These are phyloP conservation scores for Calonectria fujianensis DNA, from an alignment of 2,329 filamentous ascomycete species.

Conservation along the genomic window DNA sequence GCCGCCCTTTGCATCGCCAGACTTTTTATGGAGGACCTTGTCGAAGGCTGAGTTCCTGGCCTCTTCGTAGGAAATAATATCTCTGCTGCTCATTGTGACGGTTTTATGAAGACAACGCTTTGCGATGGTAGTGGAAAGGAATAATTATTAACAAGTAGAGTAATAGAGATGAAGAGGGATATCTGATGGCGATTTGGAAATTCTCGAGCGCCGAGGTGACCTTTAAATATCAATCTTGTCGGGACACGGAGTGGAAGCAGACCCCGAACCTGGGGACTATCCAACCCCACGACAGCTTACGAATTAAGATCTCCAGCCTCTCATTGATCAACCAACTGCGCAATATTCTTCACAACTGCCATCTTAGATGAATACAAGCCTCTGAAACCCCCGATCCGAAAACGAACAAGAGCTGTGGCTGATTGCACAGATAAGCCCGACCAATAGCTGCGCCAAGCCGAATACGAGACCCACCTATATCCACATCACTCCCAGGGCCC, in stretches of 20 bases:
- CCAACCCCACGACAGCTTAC: conserved; percentile 19
- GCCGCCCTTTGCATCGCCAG: conserved; percentile 79
- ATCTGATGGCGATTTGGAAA: conserved; percentile 1
- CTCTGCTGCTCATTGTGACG: conserved; percentile 52
- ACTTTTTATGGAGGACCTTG: conserved; percentile 84
- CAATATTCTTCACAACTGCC: conserved; percentile 3
- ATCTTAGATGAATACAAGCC: neutral
- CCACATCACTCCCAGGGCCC: neutral
- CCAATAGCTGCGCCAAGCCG: conserved; percentile 8
- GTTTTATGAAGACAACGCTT: neutral
- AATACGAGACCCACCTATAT: conserved; percentile 40
- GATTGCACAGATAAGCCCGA: neutral
- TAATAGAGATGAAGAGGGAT: neutral
- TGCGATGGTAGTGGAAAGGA: neutral
- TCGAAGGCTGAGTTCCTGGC: conserved; percentile 89
- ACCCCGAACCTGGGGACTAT: neutral
- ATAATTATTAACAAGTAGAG: neutral
- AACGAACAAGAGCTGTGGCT: conserved; percentile 42
- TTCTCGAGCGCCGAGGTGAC: neutral
- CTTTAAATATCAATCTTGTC: conserved; percentile 33
- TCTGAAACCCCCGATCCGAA: conserved; percentile 33
- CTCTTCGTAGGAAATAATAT: conserved; percentile 86
- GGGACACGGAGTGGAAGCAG: conserved; percentile 9
- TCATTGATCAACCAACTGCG: conserved; percentile 17
- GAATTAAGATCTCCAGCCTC: conserved; percentile 21